phyloP scores from a whole-genome alignment of 2,329 filamentous ascomycete genomes.

The Neofusicoccum cordaticola region DNA sequence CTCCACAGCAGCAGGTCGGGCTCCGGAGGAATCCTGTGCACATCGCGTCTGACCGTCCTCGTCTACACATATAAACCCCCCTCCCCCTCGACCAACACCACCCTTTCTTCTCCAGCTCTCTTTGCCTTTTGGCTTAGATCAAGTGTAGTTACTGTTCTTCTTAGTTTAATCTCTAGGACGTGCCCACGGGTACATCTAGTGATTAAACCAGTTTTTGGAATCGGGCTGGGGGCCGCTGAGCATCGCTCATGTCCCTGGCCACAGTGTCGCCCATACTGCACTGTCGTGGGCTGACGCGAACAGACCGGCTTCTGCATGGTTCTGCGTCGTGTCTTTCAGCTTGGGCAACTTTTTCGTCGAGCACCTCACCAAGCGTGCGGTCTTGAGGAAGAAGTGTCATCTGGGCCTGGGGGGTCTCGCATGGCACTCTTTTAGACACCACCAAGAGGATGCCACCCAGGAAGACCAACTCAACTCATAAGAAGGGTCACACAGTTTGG shows the following conservation, averaged over 20 bases:
- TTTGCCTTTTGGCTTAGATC: conserved; percentile 12
- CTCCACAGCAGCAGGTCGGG: too few species aligned
- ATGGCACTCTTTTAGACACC: neutral
- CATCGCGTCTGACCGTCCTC: neutral
- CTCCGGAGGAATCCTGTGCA: neutral
- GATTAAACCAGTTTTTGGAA: conserved; percentile 3
- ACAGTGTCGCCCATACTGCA: conserved; percentile 4
- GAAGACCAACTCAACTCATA: too few species aligned
- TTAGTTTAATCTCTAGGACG: conserved; percentile 7
- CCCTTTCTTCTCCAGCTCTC: conserved; percentile 1
- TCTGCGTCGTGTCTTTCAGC: neutral
- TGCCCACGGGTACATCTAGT: neutral
- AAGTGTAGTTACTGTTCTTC: conserved; percentile 8
- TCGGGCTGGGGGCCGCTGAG: neutral
- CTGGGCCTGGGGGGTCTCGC: too few species aligned
- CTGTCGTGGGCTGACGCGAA: neutral
- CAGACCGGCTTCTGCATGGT: neutral
- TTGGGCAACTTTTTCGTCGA: neutral
- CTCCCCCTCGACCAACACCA: neutral
- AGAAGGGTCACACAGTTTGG: too few species aligned
- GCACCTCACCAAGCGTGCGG: neutral
- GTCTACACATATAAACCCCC: neutral
- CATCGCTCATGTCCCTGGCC: neutral
- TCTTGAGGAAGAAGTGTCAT: neutral
- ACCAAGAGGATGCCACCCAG: neutral